Evolutionary conservation across 2,329 filamentous ascomycete species (phyloP), one percentile per base, ranked within the genome.

Genomic region (Ophiostoma himal-ulmi): DNA sequence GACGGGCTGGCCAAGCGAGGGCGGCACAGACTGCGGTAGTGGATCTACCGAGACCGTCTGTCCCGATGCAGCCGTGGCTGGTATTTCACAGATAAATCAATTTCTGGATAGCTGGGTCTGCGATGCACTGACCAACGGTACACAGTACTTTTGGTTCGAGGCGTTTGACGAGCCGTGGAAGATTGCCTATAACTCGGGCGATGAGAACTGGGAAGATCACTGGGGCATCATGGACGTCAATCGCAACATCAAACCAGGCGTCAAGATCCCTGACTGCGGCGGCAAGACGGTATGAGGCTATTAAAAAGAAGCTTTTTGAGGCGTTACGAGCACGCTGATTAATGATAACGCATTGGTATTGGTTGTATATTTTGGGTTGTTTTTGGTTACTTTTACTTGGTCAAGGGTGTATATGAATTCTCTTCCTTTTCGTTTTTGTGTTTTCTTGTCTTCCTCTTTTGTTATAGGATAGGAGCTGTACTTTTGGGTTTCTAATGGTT

Each of bases 111-210:
- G 88, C 73, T 98, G 92, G 90, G 88, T 98, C 0, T 98, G 94
- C 78, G 84, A 88, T 68, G 89, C 91, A 13, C 80, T 97, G 73
- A 82, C 82, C 34, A 96, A 97, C 76, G 91, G 89, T 65, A 97
- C 93, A 1, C 89, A 96, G 74, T 98, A 96, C 79, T 97, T 97
- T 78, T 98, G 94, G 94, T 97, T 98, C 78, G 92, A 94, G 77
- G 93, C 93, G 11, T 98, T 97, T 78, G 94, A 98, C 78, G 94
- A 98, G 83, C 93, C 93, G 2, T 98, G 94, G 94, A 97, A 98
- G 82, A 83, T 90, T 70, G 77, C 79, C 22, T 97, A 89, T 81
- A 90, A 97, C 78, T 83, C 82, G 5, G 80, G 80, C 71, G 82
- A 84, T 57, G 83, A 94, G 81, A 84, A 91, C 69, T 97, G 94